Evolutionary conservation across 768 basidiomycete species (phyloP).

Genomic region (Tylopilus vinaceipallidus): DNA sequence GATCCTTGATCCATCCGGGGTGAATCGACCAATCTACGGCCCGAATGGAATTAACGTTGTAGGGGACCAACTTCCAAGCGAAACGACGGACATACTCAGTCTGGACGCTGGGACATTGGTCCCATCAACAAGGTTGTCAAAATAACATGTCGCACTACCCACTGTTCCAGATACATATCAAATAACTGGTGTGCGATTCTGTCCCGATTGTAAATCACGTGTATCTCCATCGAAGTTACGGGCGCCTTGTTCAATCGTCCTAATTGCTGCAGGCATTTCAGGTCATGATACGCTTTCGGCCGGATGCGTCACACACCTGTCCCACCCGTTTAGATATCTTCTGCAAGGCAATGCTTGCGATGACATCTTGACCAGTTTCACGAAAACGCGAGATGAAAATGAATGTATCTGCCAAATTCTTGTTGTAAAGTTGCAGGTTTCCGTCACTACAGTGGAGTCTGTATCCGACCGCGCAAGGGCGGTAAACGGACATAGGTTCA

Average conservation of each 20-base stretch:
- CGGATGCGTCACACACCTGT: constrained; percentile 34
- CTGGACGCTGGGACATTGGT: constrained; percentile 37
- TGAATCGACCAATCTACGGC: constrained; percentile 41
- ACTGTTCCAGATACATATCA: constrained; percentile 69
- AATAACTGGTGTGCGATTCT: constrained; percentile 64
- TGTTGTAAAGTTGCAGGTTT: constrained; percentile 58
- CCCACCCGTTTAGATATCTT: constrained; percentile 57
- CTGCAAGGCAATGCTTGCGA: constrained; percentile 59
- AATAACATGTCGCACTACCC: constrained; percentile 40
- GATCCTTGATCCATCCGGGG: constrained; percentile 31
- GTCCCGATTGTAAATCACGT: constrained; percentile 69
- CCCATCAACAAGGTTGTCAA: neutral
- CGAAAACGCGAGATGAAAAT: constrained; percentile 51
- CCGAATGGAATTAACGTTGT: constrained; percentile 39
- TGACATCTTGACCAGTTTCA: constrained; percentile 45
- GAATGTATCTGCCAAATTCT: constrained; percentile 51
- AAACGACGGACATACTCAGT: constrained; percentile 49
- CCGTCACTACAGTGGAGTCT: constrained; percentile 55
- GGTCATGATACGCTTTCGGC: neutral
- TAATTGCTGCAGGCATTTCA: constrained; percentile 45
- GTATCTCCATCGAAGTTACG: constrained; percentile 55
- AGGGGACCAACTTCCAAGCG: constrained; percentile 40
- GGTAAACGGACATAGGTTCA: constrained; percentile 45
- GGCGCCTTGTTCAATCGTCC: constrained; percentile 54
- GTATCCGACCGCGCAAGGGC: constrained; percentile 52